Evolutionary conservation across 2,329 filamentous ascomycete genomes (phyloP).

Genomic region (Fusarium equiseti): DNA sequence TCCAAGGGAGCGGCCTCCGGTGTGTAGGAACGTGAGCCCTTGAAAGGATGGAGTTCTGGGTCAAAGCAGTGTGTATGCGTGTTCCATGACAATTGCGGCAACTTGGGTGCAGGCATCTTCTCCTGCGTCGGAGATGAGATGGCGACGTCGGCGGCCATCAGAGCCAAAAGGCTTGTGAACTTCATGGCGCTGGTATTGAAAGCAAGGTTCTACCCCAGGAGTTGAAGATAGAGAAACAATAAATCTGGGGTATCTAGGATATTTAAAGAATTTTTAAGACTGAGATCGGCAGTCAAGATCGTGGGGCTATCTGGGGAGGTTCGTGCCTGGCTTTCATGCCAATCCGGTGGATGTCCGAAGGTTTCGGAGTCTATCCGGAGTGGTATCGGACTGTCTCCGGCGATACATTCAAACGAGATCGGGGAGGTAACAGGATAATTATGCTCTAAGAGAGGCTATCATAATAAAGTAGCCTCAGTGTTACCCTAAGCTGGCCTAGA

Average conservation of each 20-base stretch:
- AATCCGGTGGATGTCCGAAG: neutral
- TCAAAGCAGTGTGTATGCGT: slow-evolving; percentile 14
- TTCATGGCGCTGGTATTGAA: neutral
- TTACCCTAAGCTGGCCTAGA: no score
- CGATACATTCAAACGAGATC: no score
- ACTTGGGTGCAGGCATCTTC: rapidly evolving
- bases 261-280: neutral
- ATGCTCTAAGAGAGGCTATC: no score
- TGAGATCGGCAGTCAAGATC: neutral
- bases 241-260: neutral
- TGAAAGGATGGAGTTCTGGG: neutral
- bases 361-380: neutral
- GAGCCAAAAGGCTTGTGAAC: neutral
- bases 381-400: no score
- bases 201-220: no score
- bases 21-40: slow-evolving; percentile 4
- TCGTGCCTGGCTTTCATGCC: neutral
- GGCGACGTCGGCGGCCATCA: neutral
- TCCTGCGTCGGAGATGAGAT: neutral
- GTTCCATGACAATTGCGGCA: slow-evolving; percentile 4
- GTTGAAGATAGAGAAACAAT: rapidly evolving
- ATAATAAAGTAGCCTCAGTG: no score
- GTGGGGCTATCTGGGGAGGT: neutral
- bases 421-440: rapidly evolving
- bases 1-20: neutral